These are phyloP conservation scores for Tulasnella sp. DNA, from an alignment of 768 basidiomycete species.

Conservation along the genomic window DNA sequence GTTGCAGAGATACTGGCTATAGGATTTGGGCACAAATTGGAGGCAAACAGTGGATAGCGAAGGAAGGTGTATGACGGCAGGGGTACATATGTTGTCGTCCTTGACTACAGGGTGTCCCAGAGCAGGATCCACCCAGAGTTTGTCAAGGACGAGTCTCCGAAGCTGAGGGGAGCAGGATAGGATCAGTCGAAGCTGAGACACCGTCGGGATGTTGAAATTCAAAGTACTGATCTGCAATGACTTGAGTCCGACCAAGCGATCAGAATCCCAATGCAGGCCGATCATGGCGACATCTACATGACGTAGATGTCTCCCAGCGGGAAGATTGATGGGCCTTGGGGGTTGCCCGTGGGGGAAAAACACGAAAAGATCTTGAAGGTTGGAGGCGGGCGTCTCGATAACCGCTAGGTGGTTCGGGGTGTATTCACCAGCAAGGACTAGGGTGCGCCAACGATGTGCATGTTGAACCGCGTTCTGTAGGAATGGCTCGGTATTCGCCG, in stretches of 20 bases:
- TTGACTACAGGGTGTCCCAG: neutral
- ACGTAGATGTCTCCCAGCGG: neutral
- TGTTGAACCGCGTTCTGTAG: neutral
- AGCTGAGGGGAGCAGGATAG: neutral
- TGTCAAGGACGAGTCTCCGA: neutral
- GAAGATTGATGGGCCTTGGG: neutral
- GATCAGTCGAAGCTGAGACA: neutral
- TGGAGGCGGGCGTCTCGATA: neutral
- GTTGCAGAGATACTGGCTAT: neutral
- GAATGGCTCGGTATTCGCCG: neutral
- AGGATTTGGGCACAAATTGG: neutral
- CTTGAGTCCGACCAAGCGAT: neutral
- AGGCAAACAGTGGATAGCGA: neutral
- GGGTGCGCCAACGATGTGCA: neutral
- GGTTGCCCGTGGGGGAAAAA: neutral
- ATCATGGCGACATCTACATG: neutral
- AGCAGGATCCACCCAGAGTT: neutral
- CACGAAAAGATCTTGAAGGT: neutral
- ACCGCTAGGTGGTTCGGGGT: neutral
- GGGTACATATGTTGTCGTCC: neutral
- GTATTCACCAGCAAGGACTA: neutral
- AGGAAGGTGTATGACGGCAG: neutral
- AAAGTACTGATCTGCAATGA: neutral
- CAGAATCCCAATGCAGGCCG: neutral
- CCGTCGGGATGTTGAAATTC: neutral